phyloP scores from a whole-genome alignment of 1,284 basidiomycete species.

The Tilletia walkeri region DNA sequence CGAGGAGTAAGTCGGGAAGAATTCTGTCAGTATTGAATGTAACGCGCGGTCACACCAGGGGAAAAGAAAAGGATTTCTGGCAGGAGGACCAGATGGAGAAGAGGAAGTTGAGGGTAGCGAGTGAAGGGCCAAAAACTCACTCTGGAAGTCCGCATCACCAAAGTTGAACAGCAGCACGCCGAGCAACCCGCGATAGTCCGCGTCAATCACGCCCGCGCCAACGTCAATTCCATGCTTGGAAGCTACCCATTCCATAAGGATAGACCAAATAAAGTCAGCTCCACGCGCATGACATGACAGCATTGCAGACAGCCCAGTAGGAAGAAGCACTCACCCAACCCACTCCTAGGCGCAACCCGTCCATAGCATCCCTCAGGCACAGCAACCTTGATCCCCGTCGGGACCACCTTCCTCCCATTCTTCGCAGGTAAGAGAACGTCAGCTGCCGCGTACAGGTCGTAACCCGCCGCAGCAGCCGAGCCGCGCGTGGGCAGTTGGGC shows the following conservation, averaged over 20 bases:
- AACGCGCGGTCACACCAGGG: too few species aligned
- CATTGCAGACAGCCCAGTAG: neutral
- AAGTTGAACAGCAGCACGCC: constrained; percentile 95
- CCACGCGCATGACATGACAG: neutral
- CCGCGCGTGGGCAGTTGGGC: constrained; percentile 85
- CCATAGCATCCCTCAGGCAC: constrained; percentile 91
- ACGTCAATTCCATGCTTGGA: constrained; percentile 96
- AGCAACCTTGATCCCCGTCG: constrained; percentile 86
- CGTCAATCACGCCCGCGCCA: constrained; percentile 93
- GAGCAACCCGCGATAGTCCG: constrained; percentile 88
- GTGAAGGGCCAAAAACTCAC: constrained; percentile 58
- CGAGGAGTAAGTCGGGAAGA: neutral
- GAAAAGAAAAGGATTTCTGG: too few species aligned
- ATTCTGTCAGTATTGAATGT: too few species aligned
- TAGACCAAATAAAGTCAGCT: neutral
- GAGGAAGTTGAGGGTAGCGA: neutral
- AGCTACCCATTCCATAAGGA: constrained; percentile 62
- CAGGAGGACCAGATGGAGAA: neutral
- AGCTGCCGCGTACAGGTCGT: constrained; percentile 82
- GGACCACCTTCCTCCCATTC: constrained; percentile 78
- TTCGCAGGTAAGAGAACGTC: constrained; percentile 29
- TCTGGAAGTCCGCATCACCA: constrained; percentile 76
- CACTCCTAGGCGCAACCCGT: constrained; percentile 88
- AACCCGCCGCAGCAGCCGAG: constrained; percentile 80
- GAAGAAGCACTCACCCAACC: constrained; percentile 68